A percentile compares a stretch with the other conserved stretches of the same genome.
Evolutionary conservation across 2,329 filamentous ascomycete species (phyloP).

Genomic region (Claviceps africana): DNA sequence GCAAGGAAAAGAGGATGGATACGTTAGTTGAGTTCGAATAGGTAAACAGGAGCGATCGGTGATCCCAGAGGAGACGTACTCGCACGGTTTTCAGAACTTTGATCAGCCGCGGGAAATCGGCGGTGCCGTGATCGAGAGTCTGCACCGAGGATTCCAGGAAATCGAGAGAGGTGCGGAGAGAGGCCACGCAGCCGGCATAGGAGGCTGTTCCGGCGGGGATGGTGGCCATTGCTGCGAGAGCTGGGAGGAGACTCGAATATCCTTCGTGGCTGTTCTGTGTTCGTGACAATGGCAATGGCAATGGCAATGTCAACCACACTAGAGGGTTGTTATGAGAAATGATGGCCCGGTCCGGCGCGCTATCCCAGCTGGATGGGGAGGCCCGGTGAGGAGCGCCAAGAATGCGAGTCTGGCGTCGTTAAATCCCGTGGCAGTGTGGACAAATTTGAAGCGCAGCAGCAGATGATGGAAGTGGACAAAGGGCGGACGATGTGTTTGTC

Average conservation of each 20-base stretch:
- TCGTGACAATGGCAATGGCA: background rate
- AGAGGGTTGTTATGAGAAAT: background rate
- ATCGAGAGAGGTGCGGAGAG: slow-evolving; percentile 44
- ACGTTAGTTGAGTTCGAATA: background rate
- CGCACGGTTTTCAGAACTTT: slow-evolving; percentile 44
- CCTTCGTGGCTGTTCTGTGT: background rate
- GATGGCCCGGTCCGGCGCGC: background rate
- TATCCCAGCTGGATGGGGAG: background rate
- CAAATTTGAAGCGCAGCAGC: no score
- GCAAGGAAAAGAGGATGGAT: no score
- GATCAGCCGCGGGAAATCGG: slow-evolving; percentile 42
- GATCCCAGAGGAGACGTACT: slow-evolving; percentile 23
- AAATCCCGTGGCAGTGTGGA: no score
- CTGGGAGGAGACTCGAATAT: background rate
- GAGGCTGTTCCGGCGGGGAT: slow-evolving; percentile 17
- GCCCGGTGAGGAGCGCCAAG: background rate
- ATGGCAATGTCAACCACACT: no score
- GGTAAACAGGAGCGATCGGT: no score
- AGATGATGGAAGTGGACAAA: no score
- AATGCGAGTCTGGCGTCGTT: background rate
- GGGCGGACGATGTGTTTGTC: no score
- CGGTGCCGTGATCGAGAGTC: slow-evolving; percentile 40
- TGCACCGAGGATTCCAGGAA: slow-evolving; percentile 47
- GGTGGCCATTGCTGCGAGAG: slow-evolving; percentile 6
- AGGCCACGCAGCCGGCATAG: slow-evolving; percentile 45